These are phyloP conservation scores for Xanthoconium purpureum DNA, from an alignment of 768 basidiomycete species.

Conservation along the genomic window DNA sequence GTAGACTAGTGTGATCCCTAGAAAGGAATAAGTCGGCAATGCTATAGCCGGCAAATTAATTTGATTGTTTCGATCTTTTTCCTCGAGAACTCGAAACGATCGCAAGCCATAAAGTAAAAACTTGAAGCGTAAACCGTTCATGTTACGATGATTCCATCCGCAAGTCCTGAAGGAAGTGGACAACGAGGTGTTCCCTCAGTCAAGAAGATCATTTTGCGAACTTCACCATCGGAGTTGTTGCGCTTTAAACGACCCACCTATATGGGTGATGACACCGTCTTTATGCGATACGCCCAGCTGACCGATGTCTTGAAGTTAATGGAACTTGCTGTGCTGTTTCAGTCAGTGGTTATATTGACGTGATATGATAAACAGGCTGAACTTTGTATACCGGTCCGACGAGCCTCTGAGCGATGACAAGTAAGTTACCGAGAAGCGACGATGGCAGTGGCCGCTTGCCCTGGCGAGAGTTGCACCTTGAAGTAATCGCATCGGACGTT, in stretches of 20 bases:
- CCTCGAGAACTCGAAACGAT: constrained; percentile 14
- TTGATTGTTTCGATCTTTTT: constrained; percentile 5
- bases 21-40: constrained; percentile 15
- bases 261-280: constrained; percentile 18
- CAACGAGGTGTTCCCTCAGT: constrained; percentile 13
- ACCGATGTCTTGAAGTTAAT: constrained; percentile 14
- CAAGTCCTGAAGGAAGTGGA: not conserved
- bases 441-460: constrained; percentile 11
- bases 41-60: constrained; percentile 17
- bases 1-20: constrained; percentile 3
- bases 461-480: constrained; percentile 1
- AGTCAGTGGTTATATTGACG: constrained; percentile 25
- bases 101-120: not conserved
- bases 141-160: not conserved
- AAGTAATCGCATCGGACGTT: constrained; percentile 15
- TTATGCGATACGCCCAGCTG: constrained; percentile 21
- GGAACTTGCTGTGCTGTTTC: constrained; percentile 13
- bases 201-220: constrained; percentile 3
- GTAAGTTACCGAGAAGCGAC: constrained; percentile 11
- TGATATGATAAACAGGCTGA: constrained; percentile 24
- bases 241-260: constrained; percentile 22
- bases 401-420: constrained; percentile 4
- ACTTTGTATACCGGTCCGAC: constrained; percentile 26
- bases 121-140: constrained; percentile 7
- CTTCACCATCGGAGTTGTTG: constrained; percentile 16